These are phyloP conservation scores for Chrysopogon serrulatus DNA, from an alignment of 176 grass and related monocot species.

Conservation along the genomic window DNA sequence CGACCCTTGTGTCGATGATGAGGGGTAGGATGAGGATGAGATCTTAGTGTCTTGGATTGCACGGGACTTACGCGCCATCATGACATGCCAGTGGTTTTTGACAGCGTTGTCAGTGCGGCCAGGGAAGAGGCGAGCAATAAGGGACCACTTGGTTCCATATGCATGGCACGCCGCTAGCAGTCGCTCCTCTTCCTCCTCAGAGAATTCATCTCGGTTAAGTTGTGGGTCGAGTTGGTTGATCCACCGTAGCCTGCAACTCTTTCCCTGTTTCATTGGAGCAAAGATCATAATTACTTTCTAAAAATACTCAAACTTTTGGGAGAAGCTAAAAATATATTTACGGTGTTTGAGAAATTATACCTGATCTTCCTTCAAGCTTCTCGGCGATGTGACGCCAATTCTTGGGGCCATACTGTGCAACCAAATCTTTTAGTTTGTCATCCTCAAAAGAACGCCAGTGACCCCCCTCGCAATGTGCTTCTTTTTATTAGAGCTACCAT, in stretches of 20 bases:
- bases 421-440: background rate
- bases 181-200: slow-evolving; percentile 62
- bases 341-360: background rate
- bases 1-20: background rate
- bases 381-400: background rate
- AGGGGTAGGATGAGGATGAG: background rate
- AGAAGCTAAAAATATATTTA: background rate
- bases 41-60: background rate
- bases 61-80: background rate
- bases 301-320: background rate
- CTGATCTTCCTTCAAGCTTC: background rate
- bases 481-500: background rate
- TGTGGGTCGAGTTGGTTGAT: slow-evolving; percentile 40
- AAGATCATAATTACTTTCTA: background rate
- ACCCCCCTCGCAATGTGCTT: background rate
- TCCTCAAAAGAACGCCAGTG: background rate
- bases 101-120: slow-evolving; percentile 77
- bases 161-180: slow-evolving; percentile 48
- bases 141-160: slow-evolving; percentile 79
- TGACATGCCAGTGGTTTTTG: slow-evolving; percentile 88
- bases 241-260: slow-evolving; percentile 78
- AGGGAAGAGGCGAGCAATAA: slow-evolving; percentile 66
- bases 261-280: slow-evolving; percentile 31
- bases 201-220: slow-evolving; percentile 8
- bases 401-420: background rate